These are phyloP conservation scores for Trichoderma sp. DNA, from an alignment of 2,329 filamentous ascomycete species.

Conservation along the genomic window DNA sequence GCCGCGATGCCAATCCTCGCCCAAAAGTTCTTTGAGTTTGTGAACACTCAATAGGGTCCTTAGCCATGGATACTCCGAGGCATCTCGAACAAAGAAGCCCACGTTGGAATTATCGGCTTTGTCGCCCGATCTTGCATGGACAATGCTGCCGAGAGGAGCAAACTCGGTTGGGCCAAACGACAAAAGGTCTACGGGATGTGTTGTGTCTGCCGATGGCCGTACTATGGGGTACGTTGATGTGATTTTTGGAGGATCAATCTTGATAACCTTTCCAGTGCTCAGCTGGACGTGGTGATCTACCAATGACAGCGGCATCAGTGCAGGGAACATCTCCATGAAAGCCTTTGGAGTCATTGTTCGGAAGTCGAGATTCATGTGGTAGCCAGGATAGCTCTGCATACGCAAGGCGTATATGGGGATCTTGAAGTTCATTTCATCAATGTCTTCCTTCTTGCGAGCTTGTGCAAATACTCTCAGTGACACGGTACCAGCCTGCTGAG, in stretches of 20 bases:
- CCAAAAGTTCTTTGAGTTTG: constrained; percentile 39
- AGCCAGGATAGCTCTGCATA: constrained; percentile 44
- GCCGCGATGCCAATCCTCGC: constrained; percentile 36
- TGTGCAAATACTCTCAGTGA: constrained; percentile 48
- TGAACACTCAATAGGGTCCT: constrained; percentile 40
- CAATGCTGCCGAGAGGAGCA: constrained; percentile 33
- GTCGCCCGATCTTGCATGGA: constrained; percentile 38
- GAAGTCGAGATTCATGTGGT: constrained; percentile 45
- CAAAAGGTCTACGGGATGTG: constrained; percentile 26
- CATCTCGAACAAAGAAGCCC: constrained; percentile 44
- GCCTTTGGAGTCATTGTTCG: constrained; percentile 42
- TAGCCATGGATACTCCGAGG: constrained; percentile 47
- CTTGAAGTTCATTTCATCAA: constrained; percentile 38
- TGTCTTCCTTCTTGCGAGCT: constrained; percentile 38
- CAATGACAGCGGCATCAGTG: constrained; percentile 30
- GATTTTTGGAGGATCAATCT: constrained; percentile 24
- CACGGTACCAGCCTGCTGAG: constrained; percentile 49
- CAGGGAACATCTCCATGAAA: constrained; percentile 45
- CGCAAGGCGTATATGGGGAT: constrained; percentile 38
- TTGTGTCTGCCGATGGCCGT: constrained; percentile 31
- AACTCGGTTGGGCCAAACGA: constrained; percentile 30
- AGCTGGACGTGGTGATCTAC: constrained; percentile 33
- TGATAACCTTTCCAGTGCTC: constrained; percentile 24
- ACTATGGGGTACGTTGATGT: constrained; percentile 28
- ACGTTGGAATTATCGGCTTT: constrained; percentile 46